Conservation (phyloP, 164 flowering plant species). For the Annona cherimola region DNA sequence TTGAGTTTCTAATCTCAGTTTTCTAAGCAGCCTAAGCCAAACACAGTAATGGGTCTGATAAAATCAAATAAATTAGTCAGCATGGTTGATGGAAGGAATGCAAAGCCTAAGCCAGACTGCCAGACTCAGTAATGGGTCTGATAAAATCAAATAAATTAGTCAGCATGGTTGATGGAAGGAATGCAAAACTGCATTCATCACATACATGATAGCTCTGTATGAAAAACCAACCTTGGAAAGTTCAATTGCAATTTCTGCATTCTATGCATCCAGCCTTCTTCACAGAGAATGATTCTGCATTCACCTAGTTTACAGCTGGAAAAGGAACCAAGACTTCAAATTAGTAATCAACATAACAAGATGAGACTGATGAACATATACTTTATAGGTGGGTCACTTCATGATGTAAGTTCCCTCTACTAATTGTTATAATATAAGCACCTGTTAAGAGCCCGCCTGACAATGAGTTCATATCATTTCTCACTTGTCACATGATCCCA, state of each 20-base stretch:
- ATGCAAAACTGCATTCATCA: too few relatives aligned
- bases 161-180: too few relatives aligned
- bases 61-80: too few relatives aligned
- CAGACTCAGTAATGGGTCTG: neutral
- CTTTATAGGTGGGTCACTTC: neutral
- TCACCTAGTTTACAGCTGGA: constrained; percentile 93
- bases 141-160: too few relatives aligned
- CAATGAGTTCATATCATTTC: neutral
- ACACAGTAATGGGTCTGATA: neutral
- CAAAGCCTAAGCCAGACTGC: too few relatives aligned
- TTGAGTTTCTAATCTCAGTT: neutral
- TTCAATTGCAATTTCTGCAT: constrained; percentile 91
- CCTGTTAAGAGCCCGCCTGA: neutral
- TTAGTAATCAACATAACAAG: neutral
- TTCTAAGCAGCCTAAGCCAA: neutral
- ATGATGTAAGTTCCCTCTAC: neutral
- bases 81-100: too few relatives aligned
- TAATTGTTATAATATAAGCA: neutral
- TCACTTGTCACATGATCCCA: neutral
- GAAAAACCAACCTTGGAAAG: constrained; percentile 68
- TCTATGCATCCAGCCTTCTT: constrained; percentile 74
- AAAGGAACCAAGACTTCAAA: neutral
- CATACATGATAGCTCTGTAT: neutral
- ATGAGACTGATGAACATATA: neutral
- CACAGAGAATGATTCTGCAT: constrained; percentile 74